These are phyloP conservation scores for Athelia psychrophila DNA, from an alignment of 1,284 basidiomycete genomes.

Conservation along the genomic window DNA sequence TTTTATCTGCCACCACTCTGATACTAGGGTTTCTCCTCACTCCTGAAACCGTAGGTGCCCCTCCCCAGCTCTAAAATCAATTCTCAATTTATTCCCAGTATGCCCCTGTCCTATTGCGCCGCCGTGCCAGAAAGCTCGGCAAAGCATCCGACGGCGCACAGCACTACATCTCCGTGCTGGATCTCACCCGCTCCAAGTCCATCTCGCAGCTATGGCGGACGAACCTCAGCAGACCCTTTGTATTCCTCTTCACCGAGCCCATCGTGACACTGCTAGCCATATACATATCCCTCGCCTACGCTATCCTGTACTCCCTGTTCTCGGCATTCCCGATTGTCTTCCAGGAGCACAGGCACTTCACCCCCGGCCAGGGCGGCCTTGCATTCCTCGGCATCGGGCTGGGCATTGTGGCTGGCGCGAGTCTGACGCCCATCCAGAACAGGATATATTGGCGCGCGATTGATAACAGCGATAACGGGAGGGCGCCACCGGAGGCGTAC, in stretches of 20 bases:
- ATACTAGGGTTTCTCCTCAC: constrained; percentile 42
- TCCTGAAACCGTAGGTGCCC: constrained; percentile 44
- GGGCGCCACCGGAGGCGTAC: constrained; percentile 60
- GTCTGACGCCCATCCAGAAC: constrained; percentile 53
- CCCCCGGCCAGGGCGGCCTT: constrained; percentile 56
- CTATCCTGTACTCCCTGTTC: constrained; percentile 56
- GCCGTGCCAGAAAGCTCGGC: constrained; percentile 49
- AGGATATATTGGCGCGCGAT: constrained; percentile 52
- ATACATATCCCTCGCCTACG: constrained; percentile 69
- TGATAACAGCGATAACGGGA: constrained; percentile 44
- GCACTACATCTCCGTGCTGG: constrained; percentile 54
- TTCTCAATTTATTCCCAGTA: constrained; percentile 38
- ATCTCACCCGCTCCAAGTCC: constrained; percentile 44
- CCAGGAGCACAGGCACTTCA: constrained; percentile 56
- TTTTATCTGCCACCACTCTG: constrained; percentile 49
- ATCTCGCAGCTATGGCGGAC: constrained; percentile 35
- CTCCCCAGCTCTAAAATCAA: background rate
- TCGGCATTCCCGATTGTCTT: constrained; percentile 65
- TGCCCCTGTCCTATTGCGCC: constrained; percentile 63
- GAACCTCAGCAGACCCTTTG: constrained; percentile 62
- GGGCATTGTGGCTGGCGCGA: constrained; percentile 54
- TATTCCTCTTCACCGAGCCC: constrained; percentile 65
- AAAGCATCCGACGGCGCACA: constrained; percentile 39
- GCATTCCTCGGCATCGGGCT: constrained; percentile 66
- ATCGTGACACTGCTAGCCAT: constrained; percentile 67